Evolutionary conservation across 2,329 filamentous ascomycete genomes (phyloP), one percentile per base, ranked within the genome.

Genomic region (Trichoderma citrinoviride): DNA sequence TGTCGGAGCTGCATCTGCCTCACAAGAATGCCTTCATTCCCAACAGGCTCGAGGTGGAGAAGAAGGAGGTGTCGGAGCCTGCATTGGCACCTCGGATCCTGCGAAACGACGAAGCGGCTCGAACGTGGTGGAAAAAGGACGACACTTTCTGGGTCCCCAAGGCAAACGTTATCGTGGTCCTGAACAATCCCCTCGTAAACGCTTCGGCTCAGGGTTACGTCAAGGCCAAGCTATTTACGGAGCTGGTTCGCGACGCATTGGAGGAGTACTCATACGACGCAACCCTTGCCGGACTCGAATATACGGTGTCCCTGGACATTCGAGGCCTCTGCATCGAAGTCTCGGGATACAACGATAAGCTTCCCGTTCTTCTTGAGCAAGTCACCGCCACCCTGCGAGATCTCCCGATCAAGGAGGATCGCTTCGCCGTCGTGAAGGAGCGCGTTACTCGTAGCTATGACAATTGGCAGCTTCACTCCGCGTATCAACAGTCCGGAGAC

Each of bases 111-210:
- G 83, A 88, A 6, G 80, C 87, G 40, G 88, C 91, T 0, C 88
- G 93, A 33, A 90, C 92, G 3, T 99, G 95, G 95, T 97, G 89
- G 82, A 99, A 99, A 82, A 98, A 98, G 78, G 95, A 99, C 72
- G 95, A 99, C 71, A 93, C 89, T 0, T 99, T 98, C 77, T 98
- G 94, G 93, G 95, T 98, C 10, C 95, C 95, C 8, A 97, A 96
- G 76, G 95, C 92, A 3, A 95, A 93, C 66, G 81, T 98, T 19
- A 86, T 93, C 69, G 86, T 97, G 68, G 92, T 89, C 70, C 83
- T 96, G 69, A 87, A 89, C 71, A 96, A 89, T 66, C 90, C 93
- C 0, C 78, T 96, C 52, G 87, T 91, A n/a, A 88, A 87, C 74
- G 85, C 91, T 1, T 93, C 91, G 5, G 90, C 93, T 1, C 88